Percentiles rank a stretch among this genome's conserved stretches.
Evolutionary conservation across 2,329 filamentous ascomycete genomes (phyloP).

Genomic region (Fusarium sp.): DNA sequence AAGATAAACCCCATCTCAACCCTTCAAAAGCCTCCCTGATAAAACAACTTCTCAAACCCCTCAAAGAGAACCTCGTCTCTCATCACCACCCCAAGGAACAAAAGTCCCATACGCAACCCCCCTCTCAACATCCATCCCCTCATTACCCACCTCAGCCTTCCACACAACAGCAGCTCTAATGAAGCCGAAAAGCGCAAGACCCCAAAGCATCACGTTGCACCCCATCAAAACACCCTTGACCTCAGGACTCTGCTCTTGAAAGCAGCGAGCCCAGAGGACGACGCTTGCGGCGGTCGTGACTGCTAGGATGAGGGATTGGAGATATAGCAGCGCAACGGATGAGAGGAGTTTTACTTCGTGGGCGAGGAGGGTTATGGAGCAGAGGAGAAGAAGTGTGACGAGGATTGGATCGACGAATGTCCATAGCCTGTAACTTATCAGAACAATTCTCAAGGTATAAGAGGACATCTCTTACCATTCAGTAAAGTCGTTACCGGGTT

Average conservation of each 20-base stretch:
- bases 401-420: slow-evolving; percentile 35
- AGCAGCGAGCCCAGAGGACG: slow-evolving; percentile 34
- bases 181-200: slow-evolving; percentile 43
- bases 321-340: slow-evolving; percentile 32
- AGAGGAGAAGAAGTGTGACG: slow-evolving; percentile 33
- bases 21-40: not conserved
- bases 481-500: slow-evolving; percentile 37
- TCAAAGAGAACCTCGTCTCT: slow-evolving; percentile 19
- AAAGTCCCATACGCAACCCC: slow-evolving; percentile 35
- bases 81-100: slow-evolving; percentile 19
- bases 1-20: not conserved
- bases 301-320: slow-evolving; percentile 41
- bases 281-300: slow-evolving; percentile 33
- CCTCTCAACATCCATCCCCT: slow-evolving; percentile 6
- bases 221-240: slow-evolving; percentile 43
- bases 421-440: slow-evolving; percentile 41
- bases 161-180: slow-evolving; percentile 43
- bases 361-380: slow-evolving; percentile 33
- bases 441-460: accelerated
- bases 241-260: slow-evolving; percentile 34
- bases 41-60: not conserved
- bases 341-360: slow-evolving; percentile 44
- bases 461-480: slow-evolving; percentile 30
- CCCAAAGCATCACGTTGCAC: slow-evolving; percentile 43
- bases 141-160: slow-evolving; percentile 29